Conservation (phyloP, 805 yeast genomes). For the Brettanomyces custersianus region DNA sequence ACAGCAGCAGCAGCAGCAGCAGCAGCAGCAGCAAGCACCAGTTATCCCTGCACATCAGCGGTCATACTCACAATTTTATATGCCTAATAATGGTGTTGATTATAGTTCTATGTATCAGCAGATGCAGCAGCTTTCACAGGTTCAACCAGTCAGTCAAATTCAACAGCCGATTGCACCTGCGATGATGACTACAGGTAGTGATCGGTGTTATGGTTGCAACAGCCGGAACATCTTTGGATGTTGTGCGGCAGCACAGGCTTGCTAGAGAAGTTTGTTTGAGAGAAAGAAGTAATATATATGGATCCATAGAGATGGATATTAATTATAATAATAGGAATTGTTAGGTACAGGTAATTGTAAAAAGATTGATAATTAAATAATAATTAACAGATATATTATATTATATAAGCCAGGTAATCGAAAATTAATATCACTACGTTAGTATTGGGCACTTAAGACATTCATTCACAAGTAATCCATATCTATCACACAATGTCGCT, state of each 20-base stretch:
- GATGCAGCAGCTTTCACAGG: neutral
- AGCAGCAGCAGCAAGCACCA: neutral
- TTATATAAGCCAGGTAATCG: too few species aligned
- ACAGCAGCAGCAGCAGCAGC: conserved; percentile 3
- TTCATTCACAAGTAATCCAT: too few species aligned
- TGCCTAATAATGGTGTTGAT: neutral
- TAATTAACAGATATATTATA: too few species aligned
- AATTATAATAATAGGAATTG: too few species aligned
- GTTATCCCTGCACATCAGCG: neutral
- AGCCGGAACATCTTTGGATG: neutral
- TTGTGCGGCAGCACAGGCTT: conserved; percentile 3
- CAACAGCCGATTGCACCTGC: neutral
- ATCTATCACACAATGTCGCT: conserved; percentile 24
- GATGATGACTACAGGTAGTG: neutral
- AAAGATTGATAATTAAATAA: too few species aligned
- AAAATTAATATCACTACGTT: too few species aligned
- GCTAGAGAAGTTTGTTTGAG: too few species aligned
- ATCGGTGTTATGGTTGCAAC: neutral
- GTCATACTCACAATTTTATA: neutral
- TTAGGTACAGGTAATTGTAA: too few species aligned
- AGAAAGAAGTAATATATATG: too few species aligned
- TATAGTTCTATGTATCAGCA: neutral
- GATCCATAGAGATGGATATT: too few species aligned
- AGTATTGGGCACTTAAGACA: too few species aligned
- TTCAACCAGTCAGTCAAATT: neutral